A percentile compares a stretch with the other conserved stretches of the same genome.
phyloP scores from a whole-genome alignment of 768 basidiomycete species.

The Tulasnella sp. region DNA sequence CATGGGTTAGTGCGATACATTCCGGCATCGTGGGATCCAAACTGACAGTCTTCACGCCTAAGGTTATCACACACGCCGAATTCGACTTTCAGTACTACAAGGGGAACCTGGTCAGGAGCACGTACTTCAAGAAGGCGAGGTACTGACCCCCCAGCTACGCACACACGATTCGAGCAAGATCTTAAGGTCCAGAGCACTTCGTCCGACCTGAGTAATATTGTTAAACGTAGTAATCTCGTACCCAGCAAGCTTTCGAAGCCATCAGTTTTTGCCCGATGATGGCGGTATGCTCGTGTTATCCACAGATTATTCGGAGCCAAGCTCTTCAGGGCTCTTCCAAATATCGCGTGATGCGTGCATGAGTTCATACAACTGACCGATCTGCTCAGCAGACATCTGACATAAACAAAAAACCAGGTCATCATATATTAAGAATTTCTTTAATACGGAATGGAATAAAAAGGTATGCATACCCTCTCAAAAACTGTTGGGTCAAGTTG shows the following conservation, averaged over 20 bases:
- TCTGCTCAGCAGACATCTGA: constrained; percentile 82
- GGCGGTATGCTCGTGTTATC: neutral
- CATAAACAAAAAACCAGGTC: neutral
- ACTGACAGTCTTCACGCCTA: neutral
- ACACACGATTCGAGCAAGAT: no score
- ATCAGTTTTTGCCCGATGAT: neutral
- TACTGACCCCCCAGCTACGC: neutral
- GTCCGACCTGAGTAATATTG: no score
- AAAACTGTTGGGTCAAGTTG: constrained; percentile 59
- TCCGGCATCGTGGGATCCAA: neutral
- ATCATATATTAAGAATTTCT: neutral
- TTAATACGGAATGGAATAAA: neutral
- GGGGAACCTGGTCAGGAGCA: neutral
- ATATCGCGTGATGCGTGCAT: constrained; percentile 85
- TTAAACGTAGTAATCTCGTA: no score
- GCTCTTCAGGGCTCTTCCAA: constrained; percentile 52
- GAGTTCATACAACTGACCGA: constrained; percentile 88
- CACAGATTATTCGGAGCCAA: neutral
- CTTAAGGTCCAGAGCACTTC: no score
- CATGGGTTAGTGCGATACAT: constrained; percentile 2
- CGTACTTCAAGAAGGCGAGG: neutral
- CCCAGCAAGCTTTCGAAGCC: neutral
- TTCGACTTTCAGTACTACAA: constrained; percentile 10
- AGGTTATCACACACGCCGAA: constrained; percentile 11
- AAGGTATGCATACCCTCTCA: constrained; percentile 51